These are phyloP conservation scores for Radiomyces spectabilis DNA, from an alignment of 192 early-diverging fungal species.

Conservation along the genomic window DNA sequence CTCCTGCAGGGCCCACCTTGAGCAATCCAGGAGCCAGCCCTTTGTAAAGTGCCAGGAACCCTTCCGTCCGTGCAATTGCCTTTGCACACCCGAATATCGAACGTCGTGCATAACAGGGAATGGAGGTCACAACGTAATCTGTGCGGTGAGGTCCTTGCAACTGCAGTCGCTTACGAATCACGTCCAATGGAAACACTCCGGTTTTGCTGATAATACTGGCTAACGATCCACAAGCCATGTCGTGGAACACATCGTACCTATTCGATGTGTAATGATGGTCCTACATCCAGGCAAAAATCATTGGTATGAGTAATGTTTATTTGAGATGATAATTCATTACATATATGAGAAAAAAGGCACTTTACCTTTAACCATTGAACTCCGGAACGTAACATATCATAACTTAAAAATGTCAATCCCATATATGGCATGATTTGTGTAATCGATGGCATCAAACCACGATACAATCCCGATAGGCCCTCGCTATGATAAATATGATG, in stretches of 20 bases:
- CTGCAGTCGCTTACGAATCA: slow-evolving; percentile 73
- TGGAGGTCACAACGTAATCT: slow-evolving; percentile 54
- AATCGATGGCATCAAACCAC: slow-evolving; percentile 74
- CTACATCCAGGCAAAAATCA: slow-evolving; percentile 14
- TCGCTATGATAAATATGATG: slow-evolving; percentile 59
- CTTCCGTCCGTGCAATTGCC: slow-evolving; percentile 70
- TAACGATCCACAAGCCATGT: slow-evolving; percentile 71
- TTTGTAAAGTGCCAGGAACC: slow-evolving; percentile 76
- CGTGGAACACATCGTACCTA: slow-evolving; percentile 37
- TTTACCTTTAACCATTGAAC: slow-evolving; percentile 36
- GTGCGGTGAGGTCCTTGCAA: slow-evolving; percentile 67
- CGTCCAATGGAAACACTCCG: slow-evolving; percentile 85
- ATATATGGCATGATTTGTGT: slow-evolving; percentile 93
- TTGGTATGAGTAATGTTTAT: background rate
- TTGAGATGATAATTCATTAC: background rate
- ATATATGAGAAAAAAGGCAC: too few relatives aligned
- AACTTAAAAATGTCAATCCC: slow-evolving; percentile 84
- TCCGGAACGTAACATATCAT: slow-evolving; percentile 49
- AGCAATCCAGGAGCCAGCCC: slow-evolving; percentile 77
- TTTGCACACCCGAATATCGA: slow-evolving; percentile 50
- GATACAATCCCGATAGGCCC: slow-evolving; percentile 80
- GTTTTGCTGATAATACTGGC: slow-evolving; percentile 80
- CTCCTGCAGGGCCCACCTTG: slow-evolving; percentile 80
- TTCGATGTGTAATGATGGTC: slow-evolving; percentile 5
- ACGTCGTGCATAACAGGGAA: too few relatives aligned